A percentile compares a stretch with the other conserved stretches of the same genome.
These are phyloP conservation scores for Eucalyptus camaldulensis DNA, from an alignment of 345 rosid genomes.

Conservation along the genomic window DNA sequence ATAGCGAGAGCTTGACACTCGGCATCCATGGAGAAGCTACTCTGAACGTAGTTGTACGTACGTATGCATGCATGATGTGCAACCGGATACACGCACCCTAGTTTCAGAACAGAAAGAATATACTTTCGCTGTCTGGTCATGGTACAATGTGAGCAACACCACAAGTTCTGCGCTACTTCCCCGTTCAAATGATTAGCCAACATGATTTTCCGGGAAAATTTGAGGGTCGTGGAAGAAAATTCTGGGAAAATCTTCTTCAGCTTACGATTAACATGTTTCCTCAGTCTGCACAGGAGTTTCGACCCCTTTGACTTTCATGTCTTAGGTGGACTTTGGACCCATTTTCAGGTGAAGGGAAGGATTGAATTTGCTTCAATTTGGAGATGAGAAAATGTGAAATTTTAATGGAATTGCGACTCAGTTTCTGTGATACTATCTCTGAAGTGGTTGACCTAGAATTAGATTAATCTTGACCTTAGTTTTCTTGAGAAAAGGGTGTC, in stretches of 20 bases:
- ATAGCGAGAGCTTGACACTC: background rate
- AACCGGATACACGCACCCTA: background rate
- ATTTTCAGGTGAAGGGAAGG: background rate
- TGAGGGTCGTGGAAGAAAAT: background rate
- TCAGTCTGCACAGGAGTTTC: background rate
- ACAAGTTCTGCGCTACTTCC: background rate
- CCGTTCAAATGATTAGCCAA: background rate
- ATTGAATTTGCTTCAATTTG: background rate
- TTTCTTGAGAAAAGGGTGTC: background rate
- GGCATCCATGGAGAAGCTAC: background rate
- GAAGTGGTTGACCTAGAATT: background rate
- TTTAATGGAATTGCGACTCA: background rate
- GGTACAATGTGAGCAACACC: background rate
- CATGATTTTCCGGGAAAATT: background rate
- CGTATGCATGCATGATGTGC: background rate
- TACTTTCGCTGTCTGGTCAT: background rate
- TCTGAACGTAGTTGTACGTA: accelerated
- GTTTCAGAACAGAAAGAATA: background rate
- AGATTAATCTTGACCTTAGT: background rate
- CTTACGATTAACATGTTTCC: background rate
- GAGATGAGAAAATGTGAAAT: background rate
- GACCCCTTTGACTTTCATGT: background rate
- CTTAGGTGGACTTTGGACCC: background rate
- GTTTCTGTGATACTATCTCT: background rate
- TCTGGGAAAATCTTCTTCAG: background rate